Base-by-base conservation (phyloP, 2,329 filamentous ascomycete genomes). In the Tetracladium maxilliforme region DNA sequence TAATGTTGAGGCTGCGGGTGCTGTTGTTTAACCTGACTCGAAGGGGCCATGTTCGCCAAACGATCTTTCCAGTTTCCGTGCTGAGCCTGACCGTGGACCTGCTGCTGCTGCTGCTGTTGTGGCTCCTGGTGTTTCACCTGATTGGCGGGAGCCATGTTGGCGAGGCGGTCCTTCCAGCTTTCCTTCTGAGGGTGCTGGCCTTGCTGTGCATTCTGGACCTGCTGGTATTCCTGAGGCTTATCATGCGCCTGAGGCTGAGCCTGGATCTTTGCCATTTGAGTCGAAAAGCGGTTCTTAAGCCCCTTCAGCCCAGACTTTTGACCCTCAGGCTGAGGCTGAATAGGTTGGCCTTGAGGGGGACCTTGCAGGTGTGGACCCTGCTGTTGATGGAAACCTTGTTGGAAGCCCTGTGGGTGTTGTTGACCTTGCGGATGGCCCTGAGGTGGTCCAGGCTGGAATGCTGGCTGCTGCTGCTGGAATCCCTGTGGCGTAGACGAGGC, bases 41-140 rank as follows among this genome's bases (percentile, higher is more conserved):
- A n/a, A 8, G 18, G 18, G 18, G 18, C 18, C n/a, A n/a, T n/a
- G n/a, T n/a, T n/a, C n/a, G n/a, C n/a, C n/a, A n/a, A n/a, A n/a
- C n/a, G n/a, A n/a, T n/a, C n/a, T n/a, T n/a, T n/a, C n/a, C n/a
- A n/a, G n/a, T n/a, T n/a, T n/a, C n/a, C n/a, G n/a, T n/a, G n/a
- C n/a, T n/a, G n/a, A n/a, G n/a, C n/a, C n/a, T n/a, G n/a, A n/a
- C n/a, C n/a, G n/a, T 11, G 18, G 18, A 19, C 8, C 9, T 19
- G 27, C 17, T 34, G 29, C 14, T 33, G 33, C 15, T 26, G 32
- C 25, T 29, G 29, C 21, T 26, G 29, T 19, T 27, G 25, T 12
- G 25, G 22, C 22, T 34, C 32, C 14, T 35, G 29, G 10, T 32
- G 31, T n/a, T n/a, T n/a, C 6, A 21, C 22, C 14, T 10, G 18